A percentile compares a stretch with the other conserved stretches of the same genome.
phyloP scores from a whole-genome alignment of 345 rosid genomes.

The Triadica sebifera region DNA sequence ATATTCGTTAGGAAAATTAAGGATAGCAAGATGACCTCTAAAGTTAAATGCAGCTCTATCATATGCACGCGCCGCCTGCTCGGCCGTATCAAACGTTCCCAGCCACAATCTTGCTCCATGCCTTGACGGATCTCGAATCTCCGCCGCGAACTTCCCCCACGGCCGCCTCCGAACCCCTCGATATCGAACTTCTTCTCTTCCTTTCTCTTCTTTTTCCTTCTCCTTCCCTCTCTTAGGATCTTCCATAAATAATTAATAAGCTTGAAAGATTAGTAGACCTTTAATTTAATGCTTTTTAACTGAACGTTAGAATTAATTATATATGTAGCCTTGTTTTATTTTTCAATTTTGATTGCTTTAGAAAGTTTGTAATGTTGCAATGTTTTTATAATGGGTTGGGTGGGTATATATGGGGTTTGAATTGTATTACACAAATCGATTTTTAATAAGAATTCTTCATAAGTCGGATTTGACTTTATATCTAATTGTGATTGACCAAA shows the following conservation, averaged over 20 bases:
- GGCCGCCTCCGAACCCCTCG: conserved; percentile 82
- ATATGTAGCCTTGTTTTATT: not conserved
- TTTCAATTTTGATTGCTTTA: conserved; percentile 1
- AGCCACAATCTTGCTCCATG: conserved; percentile 78
- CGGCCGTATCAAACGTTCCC: conserved; percentile 82
- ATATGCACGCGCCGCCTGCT: conserved; percentile 84
- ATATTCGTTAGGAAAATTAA: conserved; percentile 80
- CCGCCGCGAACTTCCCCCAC: conserved; percentile 91
- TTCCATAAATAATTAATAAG: conserved; percentile 6
- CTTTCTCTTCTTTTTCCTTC: conserved; percentile 21
- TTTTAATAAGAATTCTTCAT: not conserved
- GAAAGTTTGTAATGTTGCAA: not conserved
- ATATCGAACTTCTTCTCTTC: conserved; percentile 45
- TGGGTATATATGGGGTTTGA: not conserved
- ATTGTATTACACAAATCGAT: not conserved
- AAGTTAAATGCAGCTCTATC: conserved; percentile 74
- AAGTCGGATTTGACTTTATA: conserved; percentile 8
- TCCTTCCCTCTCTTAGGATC: conserved; percentile 14
- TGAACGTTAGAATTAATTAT: too few relatives aligned
- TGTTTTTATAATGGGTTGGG: not conserved
- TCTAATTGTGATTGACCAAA: not conserved
- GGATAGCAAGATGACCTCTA: conserved; percentile 72
- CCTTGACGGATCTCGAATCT: conserved; percentile 71
- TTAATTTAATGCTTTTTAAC: too few relatives aligned
- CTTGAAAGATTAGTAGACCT: too few relatives aligned